These are phyloP conservation scores for Camellia granthamiana DNA, from an alignment of 148 eudicot genomes.

Conservation along the genomic window DNA sequence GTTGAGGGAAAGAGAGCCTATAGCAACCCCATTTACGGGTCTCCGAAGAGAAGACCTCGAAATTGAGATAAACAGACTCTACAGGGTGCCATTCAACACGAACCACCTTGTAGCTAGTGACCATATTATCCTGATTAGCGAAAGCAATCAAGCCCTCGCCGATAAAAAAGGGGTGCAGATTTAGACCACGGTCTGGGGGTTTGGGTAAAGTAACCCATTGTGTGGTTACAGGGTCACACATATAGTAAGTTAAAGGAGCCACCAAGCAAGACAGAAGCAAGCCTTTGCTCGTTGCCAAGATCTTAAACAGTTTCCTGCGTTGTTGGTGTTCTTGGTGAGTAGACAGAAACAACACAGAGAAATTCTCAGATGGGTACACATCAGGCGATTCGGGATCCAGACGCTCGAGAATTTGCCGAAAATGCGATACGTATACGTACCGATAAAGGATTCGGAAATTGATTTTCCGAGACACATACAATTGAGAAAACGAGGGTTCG, in stretches of 20 bases:
- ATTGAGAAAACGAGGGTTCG: background rate
- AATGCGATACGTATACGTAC: slow-evolving; percentile 11
- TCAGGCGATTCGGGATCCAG: slow-evolving; percentile 7
- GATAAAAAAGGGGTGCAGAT: slow-evolving; percentile 7
- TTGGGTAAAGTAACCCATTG: slow-evolving; percentile 22
- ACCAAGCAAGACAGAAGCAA: slow-evolving; percentile 20
- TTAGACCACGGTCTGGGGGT: background rate
- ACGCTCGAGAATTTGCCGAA: background rate
- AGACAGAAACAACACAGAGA: slow-evolving; percentile 12
- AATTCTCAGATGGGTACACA: background rate
- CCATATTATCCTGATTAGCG: slow-evolving; percentile 5
- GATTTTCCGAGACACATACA: background rate
- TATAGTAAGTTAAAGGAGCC: slow-evolving; percentile 10
- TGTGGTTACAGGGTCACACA: slow-evolving; percentile 19
- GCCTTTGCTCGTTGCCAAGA: slow-evolving; percentile 19
- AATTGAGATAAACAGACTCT: background rate
- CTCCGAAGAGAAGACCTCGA: slow-evolving; percentile 13
- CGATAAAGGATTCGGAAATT: slow-evolving; percentile 12
- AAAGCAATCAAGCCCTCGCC: slow-evolving; percentile 16
- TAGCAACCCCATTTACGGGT: slow-evolving; percentile 8
- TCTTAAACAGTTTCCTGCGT: slow-evolving; percentile 16
- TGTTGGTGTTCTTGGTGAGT: slow-evolving; percentile 17
- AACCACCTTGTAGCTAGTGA: slow-evolving; percentile 18
- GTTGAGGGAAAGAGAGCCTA: background rate
- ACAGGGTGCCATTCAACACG: slow-evolving; percentile 6